phyloP scores from a whole-genome alignment of 2,329 filamentous ascomycete species.

The Colletotrichum orchidophilum region DNA sequence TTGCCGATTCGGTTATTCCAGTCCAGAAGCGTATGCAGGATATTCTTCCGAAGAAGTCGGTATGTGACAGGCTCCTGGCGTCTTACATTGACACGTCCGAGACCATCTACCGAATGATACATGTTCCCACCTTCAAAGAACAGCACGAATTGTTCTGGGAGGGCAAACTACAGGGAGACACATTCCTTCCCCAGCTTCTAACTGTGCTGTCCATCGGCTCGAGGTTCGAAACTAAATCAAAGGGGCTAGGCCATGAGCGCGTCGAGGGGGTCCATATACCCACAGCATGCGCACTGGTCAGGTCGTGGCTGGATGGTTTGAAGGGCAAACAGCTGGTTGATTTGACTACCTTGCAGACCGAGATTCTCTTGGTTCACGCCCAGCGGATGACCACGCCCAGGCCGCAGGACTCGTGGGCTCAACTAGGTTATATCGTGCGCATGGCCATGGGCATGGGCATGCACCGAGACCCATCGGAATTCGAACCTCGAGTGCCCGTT shows the following conservation, averaged over 20 bases:
- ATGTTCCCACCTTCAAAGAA: constrained; percentile 60
- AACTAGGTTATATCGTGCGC: constrained; percentile 63
- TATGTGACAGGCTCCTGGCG: constrained; percentile 61
- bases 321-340: constrained; percentile 63
- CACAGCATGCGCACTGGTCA: constrained; percentile 64
- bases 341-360: constrained; percentile 62
- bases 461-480: constrained; percentile 65
- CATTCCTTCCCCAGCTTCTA: constrained; percentile 63
- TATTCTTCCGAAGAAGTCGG: constrained; percentile 59
- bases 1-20: constrained; percentile 67
- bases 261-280: constrained; percentile 64
- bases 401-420: constrained; percentile 62
- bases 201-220: constrained; percentile 63
- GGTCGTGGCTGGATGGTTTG: constrained; percentile 62
- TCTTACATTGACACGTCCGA: constrained; percentile 62
- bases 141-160: constrained; percentile 64
- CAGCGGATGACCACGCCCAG: constrained; percentile 59
- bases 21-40: constrained; percentile 67
- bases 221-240: constrained; percentile 60
- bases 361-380: constrained; percentile 63
- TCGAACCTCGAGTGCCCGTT: constrained; percentile 56
- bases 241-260: constrained; percentile 61
- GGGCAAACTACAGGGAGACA: constrained; percentile 54
- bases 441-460: constrained; percentile 69
- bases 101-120: constrained; percentile 62